Evolutionary conservation across 1,139 yeast species (phyloP), one percentile per base, ranked within the genome.

Genomic region (Saccharomycopsis phalli): DNA sequence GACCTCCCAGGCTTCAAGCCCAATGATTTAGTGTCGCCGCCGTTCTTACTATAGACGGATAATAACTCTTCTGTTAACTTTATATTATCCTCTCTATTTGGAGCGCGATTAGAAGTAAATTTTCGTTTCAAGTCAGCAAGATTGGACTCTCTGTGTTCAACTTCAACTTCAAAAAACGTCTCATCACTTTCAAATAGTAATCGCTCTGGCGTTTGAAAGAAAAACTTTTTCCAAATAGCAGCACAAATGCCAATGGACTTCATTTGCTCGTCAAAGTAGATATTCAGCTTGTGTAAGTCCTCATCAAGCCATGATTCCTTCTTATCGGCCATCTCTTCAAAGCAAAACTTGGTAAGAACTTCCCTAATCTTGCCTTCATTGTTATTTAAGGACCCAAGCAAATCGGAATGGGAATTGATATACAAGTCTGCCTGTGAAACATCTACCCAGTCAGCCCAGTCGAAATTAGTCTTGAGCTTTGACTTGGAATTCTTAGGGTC

Each of bases 381-480:
- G 5, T 47, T 48, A 14, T 41, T 31, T 19, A 48, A 45, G 4
- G 31, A 22, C 10, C 46, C 42, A 1, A 49, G 17, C 2, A 53
- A 28, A 1, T 41, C 34, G 16, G 49, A 43, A 35, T 53, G 51
- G 2, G 52, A 46, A 4, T 49, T 28, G 22, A 49, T 49, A 39
- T 52, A 53, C 11, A 56, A 49, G 21, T 48, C 47, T 2, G 55
- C 55, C 8, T 52, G 52, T 3, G 49, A 40, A 3, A 50, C 34
- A 37, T 55, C 57, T n/a, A 47, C 48, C 58, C 58, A 55, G 36
- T 55, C 58, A 31, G 50, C 51, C 58, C 58, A 55, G 39, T 55
- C 56, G 43, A 55, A 55, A 6, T 41, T 45, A 7, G 49, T 36
- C 14, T 43, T 39, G 28, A 50, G 36, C 1, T 35, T 13, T 17